phyloP scores from a whole-genome alignment of 179 eudicot species.

The Patellifolia procumbens region DNA sequence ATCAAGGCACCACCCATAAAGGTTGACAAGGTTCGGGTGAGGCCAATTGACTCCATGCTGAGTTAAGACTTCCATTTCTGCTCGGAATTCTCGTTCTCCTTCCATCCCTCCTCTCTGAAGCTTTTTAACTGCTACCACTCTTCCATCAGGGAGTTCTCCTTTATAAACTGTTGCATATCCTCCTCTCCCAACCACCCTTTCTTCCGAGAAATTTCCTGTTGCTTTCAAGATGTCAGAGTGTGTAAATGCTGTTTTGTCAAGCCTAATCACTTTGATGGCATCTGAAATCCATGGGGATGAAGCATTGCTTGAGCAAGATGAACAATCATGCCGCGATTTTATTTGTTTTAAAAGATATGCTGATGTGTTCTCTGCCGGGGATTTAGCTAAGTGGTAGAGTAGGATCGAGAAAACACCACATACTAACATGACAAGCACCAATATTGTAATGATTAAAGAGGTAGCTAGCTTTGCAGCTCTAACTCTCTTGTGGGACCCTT shows the following conservation, averaged over 20 bases:
- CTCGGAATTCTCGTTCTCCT: constrained; percentile 81
- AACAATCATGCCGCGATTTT: constrained; percentile 20
- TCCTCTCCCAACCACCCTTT: constrained; percentile 72
- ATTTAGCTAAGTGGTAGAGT: constrained; percentile 38
- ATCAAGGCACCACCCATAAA: constrained; percentile 91
- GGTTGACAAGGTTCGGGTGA: constrained; percentile 88
- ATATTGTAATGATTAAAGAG: constrained; percentile 44
- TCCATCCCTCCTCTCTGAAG: constrained; percentile 70
- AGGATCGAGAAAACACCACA: constrained; percentile 55
- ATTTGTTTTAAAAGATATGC: constrained; percentile 36
- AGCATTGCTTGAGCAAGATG: constrained; percentile 30
- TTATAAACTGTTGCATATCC: constrained; percentile 84
- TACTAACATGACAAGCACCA: constrained; percentile 49
- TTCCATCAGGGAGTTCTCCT: constrained; percentile 81
- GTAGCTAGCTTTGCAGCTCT: constrained; percentile 31
- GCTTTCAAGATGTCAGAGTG: constrained; percentile 76
- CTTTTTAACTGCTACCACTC: constrained; percentile 89
- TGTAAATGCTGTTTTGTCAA: constrained; percentile 78
- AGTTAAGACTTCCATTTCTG: constrained; percentile 89
- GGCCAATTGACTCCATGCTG: constrained; percentile 79
- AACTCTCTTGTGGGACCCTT: constrained; percentile 2
- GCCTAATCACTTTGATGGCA: constrained; percentile 58
- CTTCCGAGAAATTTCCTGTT: constrained; percentile 67
- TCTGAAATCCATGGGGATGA: constrained; percentile 70
- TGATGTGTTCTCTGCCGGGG: constrained; percentile 34